Conservation (phyloP, 2,329 filamentous ascomycete species). For the Orbilia oligospora region DNA sequence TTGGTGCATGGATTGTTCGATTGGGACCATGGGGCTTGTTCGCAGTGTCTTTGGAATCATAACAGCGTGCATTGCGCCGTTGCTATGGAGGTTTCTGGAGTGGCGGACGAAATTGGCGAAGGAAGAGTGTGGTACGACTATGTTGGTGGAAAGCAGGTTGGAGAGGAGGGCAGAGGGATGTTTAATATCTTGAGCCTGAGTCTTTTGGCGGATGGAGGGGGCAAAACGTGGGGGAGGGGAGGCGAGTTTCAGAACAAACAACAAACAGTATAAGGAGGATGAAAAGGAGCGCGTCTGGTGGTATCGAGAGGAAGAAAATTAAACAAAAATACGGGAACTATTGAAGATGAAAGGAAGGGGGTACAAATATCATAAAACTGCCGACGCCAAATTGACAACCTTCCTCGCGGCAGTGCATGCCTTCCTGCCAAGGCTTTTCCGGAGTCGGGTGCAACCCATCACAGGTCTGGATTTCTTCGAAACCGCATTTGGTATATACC, state of each 20-base stretch:
- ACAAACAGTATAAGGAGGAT: constrained; percentile 10
- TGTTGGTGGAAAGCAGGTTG: constrained; percentile 36
- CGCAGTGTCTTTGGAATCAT: constrained; percentile 53
- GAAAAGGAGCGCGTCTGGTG: not conserved
- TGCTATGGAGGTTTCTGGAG: constrained; percentile 41
- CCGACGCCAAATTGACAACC: constrained; percentile 47
- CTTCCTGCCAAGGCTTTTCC: constrained; percentile 37
- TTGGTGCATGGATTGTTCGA: constrained; percentile 54
- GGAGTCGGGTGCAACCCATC: constrained; percentile 39
- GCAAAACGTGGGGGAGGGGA: constrained; percentile 43
- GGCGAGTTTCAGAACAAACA: constrained; percentile 52
- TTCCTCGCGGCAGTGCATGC: constrained; percentile 52
- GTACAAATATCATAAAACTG: constrained; percentile 55
- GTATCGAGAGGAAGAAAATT: not conserved
- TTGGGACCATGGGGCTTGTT: constrained; percentile 53
- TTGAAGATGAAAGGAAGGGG: constrained; percentile 5
- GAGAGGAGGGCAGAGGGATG: constrained; percentile 38
- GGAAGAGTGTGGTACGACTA: constrained; percentile 52
- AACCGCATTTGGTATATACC: constrained; percentile 53
- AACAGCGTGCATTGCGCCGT: constrained; percentile 57
- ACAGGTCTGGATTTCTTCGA: constrained; percentile 30
- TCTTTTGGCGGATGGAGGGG: constrained; percentile 43
- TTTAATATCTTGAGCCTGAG: constrained; percentile 51
- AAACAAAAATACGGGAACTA: not conserved
- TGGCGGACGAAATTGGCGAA: constrained; percentile 42